Evolutionary conservation across 2,329 filamentous ascomycete genomes (phyloP).

Genomic region (Sporothrix mexicana): DNA sequence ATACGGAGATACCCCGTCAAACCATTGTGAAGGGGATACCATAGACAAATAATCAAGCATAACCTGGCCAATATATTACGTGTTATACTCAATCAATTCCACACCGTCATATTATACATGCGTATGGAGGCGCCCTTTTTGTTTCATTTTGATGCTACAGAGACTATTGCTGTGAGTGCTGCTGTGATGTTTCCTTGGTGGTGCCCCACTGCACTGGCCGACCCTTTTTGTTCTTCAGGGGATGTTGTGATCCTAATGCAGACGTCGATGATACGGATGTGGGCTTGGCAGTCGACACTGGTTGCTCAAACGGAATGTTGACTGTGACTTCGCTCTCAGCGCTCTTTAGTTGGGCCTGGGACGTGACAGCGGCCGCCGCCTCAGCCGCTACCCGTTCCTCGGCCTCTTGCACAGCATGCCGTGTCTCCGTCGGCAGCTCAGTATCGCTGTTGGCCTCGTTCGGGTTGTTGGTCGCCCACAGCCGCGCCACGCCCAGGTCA

Average conservation of each 20-base stretch:
- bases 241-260: constrained; percentile 47
- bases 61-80: neutral
- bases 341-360: neutral
- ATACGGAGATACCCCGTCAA: neutral
- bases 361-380: neutral
- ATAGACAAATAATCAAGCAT: neutral
- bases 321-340: neutral
- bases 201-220: constrained; percentile 33
- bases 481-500: constrained; percentile 80
- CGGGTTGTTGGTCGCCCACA: constrained; percentile 85
- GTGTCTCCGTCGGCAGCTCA: constrained; percentile 33
- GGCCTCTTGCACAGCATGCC: constrained; percentile 31
- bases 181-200: neutral
- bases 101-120: neutral
- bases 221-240: constrained; percentile 33
- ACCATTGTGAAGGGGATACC: neutral
- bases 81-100: neutral
- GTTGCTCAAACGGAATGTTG: constrained; percentile 23
- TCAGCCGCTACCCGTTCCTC: constrained; percentile 8
- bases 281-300: constrained; percentile 48
- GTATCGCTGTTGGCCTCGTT: constrained; percentile 46
- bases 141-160: neutral
- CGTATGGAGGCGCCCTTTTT: neutral
- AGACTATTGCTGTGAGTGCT: neutral
- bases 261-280: constrained; percentile 50